Evolutionary conservation across 768 basidiomycete genomes (phyloP).

Genomic region (Mycena metata): DNA sequence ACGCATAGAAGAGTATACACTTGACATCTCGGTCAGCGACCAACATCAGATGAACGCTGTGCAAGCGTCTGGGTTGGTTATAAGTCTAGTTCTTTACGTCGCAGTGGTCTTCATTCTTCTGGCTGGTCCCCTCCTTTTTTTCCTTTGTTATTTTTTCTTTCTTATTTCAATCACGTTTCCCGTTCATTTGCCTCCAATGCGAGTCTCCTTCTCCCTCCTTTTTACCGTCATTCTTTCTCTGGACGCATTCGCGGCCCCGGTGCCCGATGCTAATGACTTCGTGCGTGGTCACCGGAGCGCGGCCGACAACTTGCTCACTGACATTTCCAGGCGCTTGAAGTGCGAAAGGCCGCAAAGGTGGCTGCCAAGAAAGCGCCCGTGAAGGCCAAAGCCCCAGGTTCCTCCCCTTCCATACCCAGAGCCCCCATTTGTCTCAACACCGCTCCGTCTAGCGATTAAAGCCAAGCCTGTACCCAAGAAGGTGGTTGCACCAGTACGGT

Average conservation of each 20-base stretch:
- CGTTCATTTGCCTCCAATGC: neutral
- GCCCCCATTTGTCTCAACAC: neutral
- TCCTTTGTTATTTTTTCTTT: neutral
- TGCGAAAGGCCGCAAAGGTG: slow-evolving; percentile 4
- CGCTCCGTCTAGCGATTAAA: neutral
- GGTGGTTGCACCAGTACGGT: slow-evolving; percentile 6
- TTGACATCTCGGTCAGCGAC: neutral
- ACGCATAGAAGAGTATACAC: neutral
- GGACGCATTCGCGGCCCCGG: slow-evolving; percentile 9
- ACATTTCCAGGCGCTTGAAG: slow-evolving; percentile 11
- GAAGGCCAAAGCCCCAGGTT: slow-evolving; percentile 13
- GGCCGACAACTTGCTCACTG: neutral
- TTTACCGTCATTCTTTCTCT: neutral
- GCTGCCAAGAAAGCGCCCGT: slow-evolving; percentile 8
- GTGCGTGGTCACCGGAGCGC: neutral
- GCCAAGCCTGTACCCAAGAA: slow-evolving; percentile 5
- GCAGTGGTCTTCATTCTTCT: slow-evolving; percentile 2
- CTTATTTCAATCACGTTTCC: slow-evolving; percentile 1
- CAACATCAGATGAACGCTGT: neutral
- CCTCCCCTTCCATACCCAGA: neutral
- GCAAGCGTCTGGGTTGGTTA: neutral
- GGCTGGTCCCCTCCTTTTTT: slow-evolving; percentile 8
- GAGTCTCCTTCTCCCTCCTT: neutral
- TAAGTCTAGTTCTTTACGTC: neutral
- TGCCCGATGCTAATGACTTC: slow-evolving; percentile 8